phyloP scores from a whole-genome alignment of 139 green algal species.

The Chlorella vulgaris region DNA sequence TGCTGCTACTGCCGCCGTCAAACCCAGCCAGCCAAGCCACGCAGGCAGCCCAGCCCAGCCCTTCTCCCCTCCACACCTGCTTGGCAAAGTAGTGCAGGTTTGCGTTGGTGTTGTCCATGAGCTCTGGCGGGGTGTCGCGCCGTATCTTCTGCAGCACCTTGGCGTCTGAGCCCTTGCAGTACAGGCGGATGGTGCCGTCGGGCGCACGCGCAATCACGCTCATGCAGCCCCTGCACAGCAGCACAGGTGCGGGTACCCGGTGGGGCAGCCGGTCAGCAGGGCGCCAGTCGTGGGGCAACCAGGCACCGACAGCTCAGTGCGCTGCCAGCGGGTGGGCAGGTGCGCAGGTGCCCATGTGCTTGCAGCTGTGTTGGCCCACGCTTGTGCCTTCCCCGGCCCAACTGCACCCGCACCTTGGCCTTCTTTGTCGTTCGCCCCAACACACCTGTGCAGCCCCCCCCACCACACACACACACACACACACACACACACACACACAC shows the following conservation, averaged over 20 bases:
- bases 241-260: background rate
- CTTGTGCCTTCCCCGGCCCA: too few species aligned
- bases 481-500: background rate
- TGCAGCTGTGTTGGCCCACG: too few species aligned
- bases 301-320: too few species aligned
- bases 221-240: constrained; percentile 53
- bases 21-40: background rate
- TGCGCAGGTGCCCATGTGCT: too few species aligned
- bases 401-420: too few species aligned
- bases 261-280: background rate
- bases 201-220: constrained; percentile 66
- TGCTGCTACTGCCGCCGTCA: too few species aligned
- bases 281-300: background rate
- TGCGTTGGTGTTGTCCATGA: constrained; percentile 39
- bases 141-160: constrained; percentile 77
- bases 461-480: too few species aligned
- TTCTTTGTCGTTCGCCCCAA: too few species aligned
- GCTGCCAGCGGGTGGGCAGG: too few species aligned
- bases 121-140: constrained; percentile 12
- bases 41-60: background rate
- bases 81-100: constrained; percentile 53
- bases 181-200: constrained; percentile 77
- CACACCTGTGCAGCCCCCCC: too few species aligned
- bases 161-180: constrained; percentile 89
- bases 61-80: background rate